Conservation (phyloP, 2,329 filamentous ascomycete species). For the Sclerotiophoma versabilis region DNA sequence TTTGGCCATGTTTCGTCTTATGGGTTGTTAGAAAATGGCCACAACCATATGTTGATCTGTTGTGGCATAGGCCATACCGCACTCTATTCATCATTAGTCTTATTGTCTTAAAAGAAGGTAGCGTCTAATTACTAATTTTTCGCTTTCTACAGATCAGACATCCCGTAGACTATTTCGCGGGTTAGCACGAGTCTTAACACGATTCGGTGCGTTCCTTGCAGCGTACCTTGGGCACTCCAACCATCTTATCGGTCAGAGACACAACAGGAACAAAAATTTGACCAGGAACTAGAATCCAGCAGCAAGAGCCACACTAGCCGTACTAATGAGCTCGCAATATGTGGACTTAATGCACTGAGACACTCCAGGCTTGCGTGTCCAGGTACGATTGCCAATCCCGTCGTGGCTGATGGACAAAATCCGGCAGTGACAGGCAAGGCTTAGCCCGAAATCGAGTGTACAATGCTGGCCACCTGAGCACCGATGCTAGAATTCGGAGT, state of each 20-base stretch:
- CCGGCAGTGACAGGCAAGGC: constrained; percentile 1
- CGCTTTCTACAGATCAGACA: constrained; percentile 42
- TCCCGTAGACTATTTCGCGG: constrained; percentile 29
- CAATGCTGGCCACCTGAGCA: constrained; percentile 4
- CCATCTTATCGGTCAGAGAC: constrained; percentile 27
- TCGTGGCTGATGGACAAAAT: constrained; percentile 1
- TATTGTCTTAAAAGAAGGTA: background rate
- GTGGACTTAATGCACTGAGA: background rate
- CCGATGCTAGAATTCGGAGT: constrained; percentile 5
- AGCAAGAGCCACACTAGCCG: background rate
- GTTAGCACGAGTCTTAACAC: background rate
- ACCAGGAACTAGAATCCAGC: background rate
- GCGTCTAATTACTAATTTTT: constrained; percentile 41
- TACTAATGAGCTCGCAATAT: background rate
- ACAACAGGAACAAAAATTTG: background rate
- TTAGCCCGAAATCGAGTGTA: background rate
- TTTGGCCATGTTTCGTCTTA: constrained; percentile 46
- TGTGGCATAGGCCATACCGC: constrained; percentile 21
- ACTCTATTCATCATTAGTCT: constrained; percentile 26
- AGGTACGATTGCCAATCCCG: constrained; percentile 8
- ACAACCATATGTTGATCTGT: background rate
- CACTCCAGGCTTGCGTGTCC: background rate
- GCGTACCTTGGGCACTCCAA: constrained; percentile 42
- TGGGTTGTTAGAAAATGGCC: constrained; percentile 17
- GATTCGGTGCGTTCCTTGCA: background rate